A percentile compares a stretch with the other conserved stretches of the same genome.
Conservation (phyloP, 2,329 filamentous ascomycete species). For the Colletotrichum liriopes region DNA sequence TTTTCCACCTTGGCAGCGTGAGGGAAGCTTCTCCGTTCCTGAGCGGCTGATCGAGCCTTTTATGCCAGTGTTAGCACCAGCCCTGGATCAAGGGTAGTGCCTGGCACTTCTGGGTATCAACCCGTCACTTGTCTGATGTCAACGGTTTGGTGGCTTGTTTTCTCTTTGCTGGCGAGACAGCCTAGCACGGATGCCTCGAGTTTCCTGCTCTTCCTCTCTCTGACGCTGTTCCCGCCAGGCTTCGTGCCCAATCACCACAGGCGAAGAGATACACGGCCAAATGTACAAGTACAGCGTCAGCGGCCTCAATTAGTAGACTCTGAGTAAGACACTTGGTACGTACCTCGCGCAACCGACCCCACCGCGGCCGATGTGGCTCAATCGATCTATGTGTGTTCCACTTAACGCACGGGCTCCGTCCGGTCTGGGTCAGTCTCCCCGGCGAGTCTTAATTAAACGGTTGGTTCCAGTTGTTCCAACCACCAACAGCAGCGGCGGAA, state of each 20-base stretch:
- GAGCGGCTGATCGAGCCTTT: background rate
- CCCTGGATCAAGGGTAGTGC: background rate
- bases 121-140: background rate
- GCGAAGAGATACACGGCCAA: background rate
- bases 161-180: too few species aligned
- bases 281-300: background rate
- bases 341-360: background rate
- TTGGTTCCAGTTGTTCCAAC: constrained; percentile 38
- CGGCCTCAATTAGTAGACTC: background rate
- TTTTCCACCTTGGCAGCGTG: background rate
- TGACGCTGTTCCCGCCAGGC: background rate
- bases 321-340: background rate
- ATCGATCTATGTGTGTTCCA: constrained; percentile 26
- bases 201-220: background rate
- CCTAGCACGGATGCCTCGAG: background rate
- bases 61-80: background rate
- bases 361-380: constrained; percentile 36
- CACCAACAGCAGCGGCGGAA: constrained; percentile 21
- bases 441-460: constrained; percentile 36
- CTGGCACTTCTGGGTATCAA: background rate
- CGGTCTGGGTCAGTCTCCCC: constrained; percentile 33
- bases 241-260: background rate
- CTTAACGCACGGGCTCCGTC: constrained; percentile 31
- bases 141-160: background rate
- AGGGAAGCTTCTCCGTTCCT: background rate